Conservation (phyloP, 2,329 filamentous ascomycete genomes). For the Talaromyces marneffei region DNA sequence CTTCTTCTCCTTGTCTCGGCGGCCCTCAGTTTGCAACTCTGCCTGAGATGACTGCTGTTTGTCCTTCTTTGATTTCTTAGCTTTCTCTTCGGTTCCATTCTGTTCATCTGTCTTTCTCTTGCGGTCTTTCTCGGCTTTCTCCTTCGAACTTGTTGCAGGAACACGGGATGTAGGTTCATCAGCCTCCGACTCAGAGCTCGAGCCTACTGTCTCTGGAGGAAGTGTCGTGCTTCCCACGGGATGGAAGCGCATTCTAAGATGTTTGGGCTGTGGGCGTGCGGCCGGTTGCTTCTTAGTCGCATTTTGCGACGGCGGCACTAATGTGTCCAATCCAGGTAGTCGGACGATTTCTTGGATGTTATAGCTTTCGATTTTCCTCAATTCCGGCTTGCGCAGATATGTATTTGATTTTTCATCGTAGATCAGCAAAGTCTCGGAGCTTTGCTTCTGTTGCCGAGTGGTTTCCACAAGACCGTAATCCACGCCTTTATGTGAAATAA, state of each 20-base stretch:
- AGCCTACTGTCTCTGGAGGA: conserved; percentile 31
- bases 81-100: conserved; percentile 19
- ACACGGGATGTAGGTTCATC: conserved; percentile 28
- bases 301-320: conserved; percentile 20
- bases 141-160: conserved; percentile 29
- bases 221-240: conserved; percentile 35
- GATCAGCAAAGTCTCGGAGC: conserved; percentile 30
- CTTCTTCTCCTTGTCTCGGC: conserved; percentile 28
- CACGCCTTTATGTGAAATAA: conserved; percentile 39
- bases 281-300: conserved; percentile 26
- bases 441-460: conserved; percentile 24
- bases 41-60: conserved; percentile 18
- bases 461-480: conserved; percentile 38
- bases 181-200: conserved; percentile 33
- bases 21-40: conserved; percentile 20
- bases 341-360: conserved; percentile 34
- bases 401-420: conserved; percentile 33
- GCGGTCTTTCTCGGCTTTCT: conserved; percentile 33
- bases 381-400: conserved; percentile 24
- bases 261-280: conserved; percentile 36
- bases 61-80: conserved; percentile 37
- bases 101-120: conserved; percentile 35
- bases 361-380: conserved; percentile 28
- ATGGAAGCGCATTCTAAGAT: conserved; percentile 42
- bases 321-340: conserved; percentile 24